phyloP scores from a whole-genome alignment of 306 rosid genomes.

The Oemleria cerasiformis region DNA sequence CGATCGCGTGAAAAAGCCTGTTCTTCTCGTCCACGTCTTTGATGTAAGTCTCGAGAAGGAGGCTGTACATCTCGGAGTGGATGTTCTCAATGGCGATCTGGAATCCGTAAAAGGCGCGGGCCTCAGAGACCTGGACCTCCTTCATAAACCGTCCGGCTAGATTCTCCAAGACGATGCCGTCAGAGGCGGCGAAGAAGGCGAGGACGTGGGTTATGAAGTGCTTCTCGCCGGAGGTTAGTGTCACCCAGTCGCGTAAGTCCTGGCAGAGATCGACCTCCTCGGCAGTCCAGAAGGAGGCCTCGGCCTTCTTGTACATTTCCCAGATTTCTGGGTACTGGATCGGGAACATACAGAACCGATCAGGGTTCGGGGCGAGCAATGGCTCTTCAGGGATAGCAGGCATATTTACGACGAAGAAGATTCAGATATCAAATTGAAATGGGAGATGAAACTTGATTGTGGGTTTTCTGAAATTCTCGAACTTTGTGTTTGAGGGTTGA shows the following conservation, averaged over 20 bases:
- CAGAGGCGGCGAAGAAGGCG: conserved; percentile 91
- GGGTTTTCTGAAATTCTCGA: background rate
- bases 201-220: conserved; percentile 75
- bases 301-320: conserved; percentile 96
- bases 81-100: conserved; percentile 86
- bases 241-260: conserved; percentile 56
- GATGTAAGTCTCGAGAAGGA: conserved; percentile 70
- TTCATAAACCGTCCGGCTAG: conserved; percentile 84
- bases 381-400: conserved; percentile 80
- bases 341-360: conserved; percentile 89
- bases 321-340: conserved; percentile 80
- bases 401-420: conserved; percentile 28
- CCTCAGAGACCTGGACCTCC: conserved; percentile 74
- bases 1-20: conserved; percentile 59
- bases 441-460: background rate
- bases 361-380: conserved; percentile 61
- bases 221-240: conserved; percentile 57
- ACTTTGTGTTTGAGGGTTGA: background rate
- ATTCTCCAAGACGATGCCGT: conserved; percentile 82
- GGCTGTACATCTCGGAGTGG: conserved; percentile 93
- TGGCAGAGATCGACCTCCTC: conserved; percentile 81
- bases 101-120: conserved; percentile 88
- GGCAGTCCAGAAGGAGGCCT: conserved; percentile 89
- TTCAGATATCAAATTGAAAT: background rate
- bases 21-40: conserved; percentile 53